phyloP scores from a whole-genome alignment of 2,329 filamentous ascomycete genomes.

The Beauveria sp. region DNA sequence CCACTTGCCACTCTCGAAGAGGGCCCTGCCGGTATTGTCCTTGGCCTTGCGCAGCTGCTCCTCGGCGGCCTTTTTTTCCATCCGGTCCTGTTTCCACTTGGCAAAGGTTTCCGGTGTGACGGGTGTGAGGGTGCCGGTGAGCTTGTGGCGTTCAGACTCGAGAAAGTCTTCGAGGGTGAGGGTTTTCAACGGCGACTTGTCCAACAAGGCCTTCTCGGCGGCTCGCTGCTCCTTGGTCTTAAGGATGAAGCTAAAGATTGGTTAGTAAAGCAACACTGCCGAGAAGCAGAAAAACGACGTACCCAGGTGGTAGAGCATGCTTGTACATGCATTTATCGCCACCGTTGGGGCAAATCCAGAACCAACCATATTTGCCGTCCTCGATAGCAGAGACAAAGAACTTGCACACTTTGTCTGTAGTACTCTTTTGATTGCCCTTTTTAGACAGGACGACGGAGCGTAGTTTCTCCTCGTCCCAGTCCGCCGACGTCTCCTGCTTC shows the following conservation, averaged over 20 bases:
- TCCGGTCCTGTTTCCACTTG: constrained; percentile 91
- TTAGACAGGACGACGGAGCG: constrained; percentile 86
- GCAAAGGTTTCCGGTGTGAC: constrained; percentile 89
- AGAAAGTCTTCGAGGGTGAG: constrained; percentile 96
- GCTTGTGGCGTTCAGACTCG: constrained; percentile 91
- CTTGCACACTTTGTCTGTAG: constrained; percentile 98
- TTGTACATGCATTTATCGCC: constrained; percentile 98
- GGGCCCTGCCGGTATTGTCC: constrained; percentile 86
- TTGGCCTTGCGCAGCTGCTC: constrained; percentile 84
- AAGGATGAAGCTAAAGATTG: constrained; percentile 65
- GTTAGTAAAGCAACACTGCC: constrained; percentile 19
- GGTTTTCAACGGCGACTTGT: constrained; percentile 91
- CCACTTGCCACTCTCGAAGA: constrained; percentile 98
- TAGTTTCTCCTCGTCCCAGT: constrained; percentile 97
- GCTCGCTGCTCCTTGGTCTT: constrained; percentile 97
- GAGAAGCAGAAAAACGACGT: constrained; percentile 32
- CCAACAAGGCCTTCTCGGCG: constrained; percentile 89
- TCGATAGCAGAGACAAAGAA: constrained; percentile 96
- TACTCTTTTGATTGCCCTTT: constrained; percentile 92
- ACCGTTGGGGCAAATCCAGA: constrained; percentile 95
- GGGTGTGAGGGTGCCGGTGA: constrained; percentile 83
- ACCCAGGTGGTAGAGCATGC: constrained; percentile 91
- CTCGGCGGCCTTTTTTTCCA: constrained; percentile 94
- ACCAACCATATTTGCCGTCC: constrained; percentile 98
- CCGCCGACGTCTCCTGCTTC: constrained; percentile 85